Evolutionary conservation across 148 eudicot genomes (phyloP).

Genomic region (Silene latifolia): DNA sequence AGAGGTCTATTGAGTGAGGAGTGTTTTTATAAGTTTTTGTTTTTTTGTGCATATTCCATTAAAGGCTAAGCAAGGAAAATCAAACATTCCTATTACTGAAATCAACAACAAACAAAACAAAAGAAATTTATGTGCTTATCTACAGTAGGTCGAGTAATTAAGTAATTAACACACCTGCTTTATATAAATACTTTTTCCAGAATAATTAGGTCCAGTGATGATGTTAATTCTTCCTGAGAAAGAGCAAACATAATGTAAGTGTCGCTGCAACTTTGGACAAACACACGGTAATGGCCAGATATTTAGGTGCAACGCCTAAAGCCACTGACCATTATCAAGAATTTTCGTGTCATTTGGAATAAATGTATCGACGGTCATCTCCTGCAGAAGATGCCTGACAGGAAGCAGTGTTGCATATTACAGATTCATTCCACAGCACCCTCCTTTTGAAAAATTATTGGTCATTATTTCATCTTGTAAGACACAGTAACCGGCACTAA

Average conservation of each 20-base stretch:
- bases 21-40: not conserved
- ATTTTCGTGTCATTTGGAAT: constrained; percentile 92
- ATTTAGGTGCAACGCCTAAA: constrained; percentile 7
- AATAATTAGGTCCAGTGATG: constrained; percentile 95
- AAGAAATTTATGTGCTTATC: not conserved
- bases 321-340: constrained; percentile 51
- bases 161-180: constrained; percentile 63
- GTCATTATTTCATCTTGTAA: not conserved
- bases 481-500: constrained; percentile 26
- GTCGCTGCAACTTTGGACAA: constrained; percentile 9
- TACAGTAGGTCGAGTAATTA: not conserved
- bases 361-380: constrained; percentile 94
- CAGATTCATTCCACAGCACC: not conserved
- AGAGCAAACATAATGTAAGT: constrained; percentile 12
- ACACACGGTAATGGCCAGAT: constrained; percentile 1
- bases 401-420: constrained; percentile 1
- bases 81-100: not conserved
- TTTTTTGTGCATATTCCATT: not conserved
- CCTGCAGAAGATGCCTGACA: constrained; percentile 94
- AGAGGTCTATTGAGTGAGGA: not conserved
- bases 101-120: not conserved
- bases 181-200: constrained; percentile 95
- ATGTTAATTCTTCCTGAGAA: constrained; percentile 82
- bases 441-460: not conserved
- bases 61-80: not conserved